Base-by-base conservation (phyloP, 2,329 filamentous ascomycete genomes). In the Penicillium aurantiogriseum region DNA sequence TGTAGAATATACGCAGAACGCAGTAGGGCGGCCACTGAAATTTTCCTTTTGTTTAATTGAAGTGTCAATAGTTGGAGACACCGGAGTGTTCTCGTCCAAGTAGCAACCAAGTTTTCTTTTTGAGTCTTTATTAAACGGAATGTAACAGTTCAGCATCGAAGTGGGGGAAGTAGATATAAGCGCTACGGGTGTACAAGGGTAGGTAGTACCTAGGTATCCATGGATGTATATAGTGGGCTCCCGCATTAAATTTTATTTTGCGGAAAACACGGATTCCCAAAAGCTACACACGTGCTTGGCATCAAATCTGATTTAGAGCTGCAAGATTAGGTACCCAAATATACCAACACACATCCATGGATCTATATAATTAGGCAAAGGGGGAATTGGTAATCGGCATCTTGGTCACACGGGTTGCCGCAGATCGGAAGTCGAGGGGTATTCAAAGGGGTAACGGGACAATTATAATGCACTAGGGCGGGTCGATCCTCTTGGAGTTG, bases 1-100 rank as follows among this genome's bases (percentile, higher is more conserved):
- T 71, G 69, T 72, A 72, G 67, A 72, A 69, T 72, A 72, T 68
- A 65, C 63, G 63, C 64, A 66, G 64, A 69, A 67, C 69, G 62
- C 66, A 69, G 59, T 62, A 68, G 63, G 67, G 68, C 69, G 54
- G 40, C 59, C 54, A 60, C 63, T 62, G 65, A 67, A 63, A 63
- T 51, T 70, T 68, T 68, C 71, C 64, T 54, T 61, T 66, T 62
- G 53, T 64, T 62, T 13, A 57, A 55, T 62, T 57, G 48, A 47
- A 57, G 38, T 54, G 48, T 58, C 23, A 11, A 42, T 53, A 47
- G 25, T 47, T 53, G 42, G 35, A 53, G 54, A 56, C 23, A 33
- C 25, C 10, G 19, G 3, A n/a, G 48, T 47, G 42, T 31, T 51
- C 38, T 49, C 38, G 35, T 40, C 36, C 35, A 49, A 51, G 39